A percentile compares a stretch with the other conserved stretches of the same genome.
These are phyloP conservation scores for Grigorovia yakushimaensis DNA, from an alignment of 805 yeast genomes.

Conservation along the genomic window DNA sequence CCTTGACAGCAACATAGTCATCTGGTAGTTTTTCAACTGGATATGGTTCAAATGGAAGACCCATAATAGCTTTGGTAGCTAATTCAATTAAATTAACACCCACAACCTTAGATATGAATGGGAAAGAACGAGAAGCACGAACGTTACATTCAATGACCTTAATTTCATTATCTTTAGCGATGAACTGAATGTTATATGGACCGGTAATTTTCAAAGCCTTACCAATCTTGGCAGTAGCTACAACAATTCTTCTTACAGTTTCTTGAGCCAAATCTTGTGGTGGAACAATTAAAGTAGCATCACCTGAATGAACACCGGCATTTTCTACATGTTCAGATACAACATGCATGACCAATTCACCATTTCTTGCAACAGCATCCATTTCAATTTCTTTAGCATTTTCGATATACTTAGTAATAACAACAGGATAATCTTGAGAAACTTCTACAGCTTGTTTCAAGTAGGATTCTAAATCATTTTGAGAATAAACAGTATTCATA, in stretches of 20 bases:
- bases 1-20: constrained; percentile 92
- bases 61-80: constrained; percentile 94
- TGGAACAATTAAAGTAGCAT: constrained; percentile 93
- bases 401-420: constrained; percentile 91
- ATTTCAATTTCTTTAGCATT: constrained; percentile 96
- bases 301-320: constrained; percentile 99
- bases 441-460: constrained; percentile 93
- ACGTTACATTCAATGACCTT: constrained; percentile 98
- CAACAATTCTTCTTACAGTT: constrained; percentile 84
- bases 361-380: constrained; percentile 96
- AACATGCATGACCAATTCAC: constrained; percentile 91
- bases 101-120: constrained; percentile 94
- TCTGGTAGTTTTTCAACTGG: constrained; percentile 84
- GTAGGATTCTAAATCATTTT: constrained; percentile 78
- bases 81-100: constrained; percentile 94
- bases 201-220: constrained; percentile 92
- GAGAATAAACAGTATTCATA: constrained; percentile 91
- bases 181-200: constrained; percentile 94
- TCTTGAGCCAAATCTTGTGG: constrained; percentile 92
- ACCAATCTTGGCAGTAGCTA: constrained; percentile 93
- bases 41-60: constrained; percentile 77
- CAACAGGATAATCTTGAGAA: constrained; percentile 96
- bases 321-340: constrained; percentile 98
- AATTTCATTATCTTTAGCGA: constrained; percentile 88
- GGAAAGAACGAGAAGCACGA: constrained; percentile 98